A percentile compares a stretch with the other conserved stretches of the same genome.
Evolutionary conservation across 805 yeast genomes (phyloP).

Genomic region (Yamadazyma akitaensis): DNA sequence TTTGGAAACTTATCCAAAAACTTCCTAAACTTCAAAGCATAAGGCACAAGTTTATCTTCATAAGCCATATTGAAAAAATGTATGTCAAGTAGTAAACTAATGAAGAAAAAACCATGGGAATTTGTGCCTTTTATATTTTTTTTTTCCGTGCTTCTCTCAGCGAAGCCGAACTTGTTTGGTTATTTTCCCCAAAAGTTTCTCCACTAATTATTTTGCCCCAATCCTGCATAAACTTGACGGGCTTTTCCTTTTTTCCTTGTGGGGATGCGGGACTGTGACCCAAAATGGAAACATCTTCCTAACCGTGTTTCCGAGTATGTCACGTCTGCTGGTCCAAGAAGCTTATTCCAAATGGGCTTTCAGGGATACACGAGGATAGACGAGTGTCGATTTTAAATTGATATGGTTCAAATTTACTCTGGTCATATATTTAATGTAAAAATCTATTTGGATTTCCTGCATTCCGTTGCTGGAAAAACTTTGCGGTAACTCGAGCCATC

Average conservation of each 20-base stretch:
- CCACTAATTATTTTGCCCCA: constrained; percentile 1
- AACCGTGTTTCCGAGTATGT: background rate
- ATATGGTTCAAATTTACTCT: background rate
- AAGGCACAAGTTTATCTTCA: constrained; percentile 32
- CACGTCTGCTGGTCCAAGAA: background rate
- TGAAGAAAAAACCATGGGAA: background rate
- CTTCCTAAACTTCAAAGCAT: constrained; percentile 33
- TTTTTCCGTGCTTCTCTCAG: background rate
- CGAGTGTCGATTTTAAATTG: background rate
- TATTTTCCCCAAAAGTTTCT: constrained; percentile 5
- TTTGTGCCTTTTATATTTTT: background rate
- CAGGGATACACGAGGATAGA: background rate
- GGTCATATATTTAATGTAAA: no score
- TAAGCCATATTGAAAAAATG: constrained; percentile 24
- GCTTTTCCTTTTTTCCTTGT: constrained; percentile 5
- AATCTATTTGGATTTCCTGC: background rate
- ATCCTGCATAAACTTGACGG: background rate
- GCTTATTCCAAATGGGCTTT: background rate
- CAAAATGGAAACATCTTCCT: constrained; percentile 1
- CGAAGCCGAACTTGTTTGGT: background rate
- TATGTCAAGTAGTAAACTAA: background rate
- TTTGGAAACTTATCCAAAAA: constrained; percentile 36
- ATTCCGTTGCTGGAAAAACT: background rate
- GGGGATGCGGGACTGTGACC: constrained; percentile 3
- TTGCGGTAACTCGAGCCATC: background rate